Conservation (phyloP, 2,329 filamentous ascomycete species). For the Nothopassalora personata region DNA sequence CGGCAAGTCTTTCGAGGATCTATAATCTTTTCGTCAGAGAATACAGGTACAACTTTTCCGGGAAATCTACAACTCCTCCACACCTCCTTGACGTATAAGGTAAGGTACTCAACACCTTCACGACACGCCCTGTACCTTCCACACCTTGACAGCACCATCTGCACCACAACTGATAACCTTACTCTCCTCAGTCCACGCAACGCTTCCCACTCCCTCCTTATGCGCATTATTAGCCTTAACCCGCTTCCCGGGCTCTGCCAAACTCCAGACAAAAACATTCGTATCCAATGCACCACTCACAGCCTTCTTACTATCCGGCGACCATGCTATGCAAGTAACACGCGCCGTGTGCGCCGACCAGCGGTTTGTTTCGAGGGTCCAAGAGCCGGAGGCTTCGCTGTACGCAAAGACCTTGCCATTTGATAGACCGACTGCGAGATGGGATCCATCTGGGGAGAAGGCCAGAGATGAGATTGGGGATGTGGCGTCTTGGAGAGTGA, state of each 20-base stretch:
- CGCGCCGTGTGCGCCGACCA: slow-evolving; percentile 68
- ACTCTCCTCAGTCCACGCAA: slow-evolving; percentile 65
- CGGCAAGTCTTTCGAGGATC: background rate
- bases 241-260: slow-evolving; percentile 74
- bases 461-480: slow-evolving; percentile 71
- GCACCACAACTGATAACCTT: slow-evolving; percentile 75
- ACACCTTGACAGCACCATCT: slow-evolving; percentile 88
- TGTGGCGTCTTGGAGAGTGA: slow-evolving; percentile 62
- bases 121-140: slow-evolving; percentile 56
- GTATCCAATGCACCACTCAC: slow-evolving; percentile 85
- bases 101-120: background rate
- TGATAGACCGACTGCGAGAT: slow-evolving; percentile 76
- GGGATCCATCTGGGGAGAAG: slow-evolving; percentile 72
- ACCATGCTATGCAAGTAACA: slow-evolving; percentile 70
- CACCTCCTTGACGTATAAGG: background rate
- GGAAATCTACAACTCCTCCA: background rate
- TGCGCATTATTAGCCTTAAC: slow-evolving; percentile 84
- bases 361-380: slow-evolving; percentile 70
- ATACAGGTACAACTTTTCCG: background rate
- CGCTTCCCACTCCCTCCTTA: slow-evolving; percentile 89
- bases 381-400: slow-evolving; percentile 42
- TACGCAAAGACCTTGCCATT: slow-evolving; percentile 86
- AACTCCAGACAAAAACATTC: slow-evolving; percentile 86
- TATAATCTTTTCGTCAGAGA: background rate
- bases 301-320: slow-evolving; percentile 67